Conservation (phyloP, 2,329 filamentous ascomycete species). For the Pseudodiploospora longispora region DNA sequence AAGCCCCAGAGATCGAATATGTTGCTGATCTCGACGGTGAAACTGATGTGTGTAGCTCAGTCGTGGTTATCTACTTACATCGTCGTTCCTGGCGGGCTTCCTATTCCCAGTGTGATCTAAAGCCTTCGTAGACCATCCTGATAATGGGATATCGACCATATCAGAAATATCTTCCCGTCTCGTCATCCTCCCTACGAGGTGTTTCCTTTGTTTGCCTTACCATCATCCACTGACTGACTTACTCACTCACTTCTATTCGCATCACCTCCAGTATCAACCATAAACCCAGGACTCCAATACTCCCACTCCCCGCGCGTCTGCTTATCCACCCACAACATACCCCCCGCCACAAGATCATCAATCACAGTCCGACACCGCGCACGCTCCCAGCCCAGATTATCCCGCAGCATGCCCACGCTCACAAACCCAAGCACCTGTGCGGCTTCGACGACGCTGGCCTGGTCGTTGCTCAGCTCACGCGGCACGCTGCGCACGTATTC, state of each 20-base stretch:
- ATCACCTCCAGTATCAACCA: conserved; percentile 38
- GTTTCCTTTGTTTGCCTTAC: too few species aligned
- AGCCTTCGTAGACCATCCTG: too few species aligned
- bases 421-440: conserved; percentile 86
- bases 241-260: not conserved
- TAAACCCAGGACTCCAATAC: conserved; percentile 84
- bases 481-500: conserved; percentile 88
- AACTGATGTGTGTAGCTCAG: too few species aligned
- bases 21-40: too few species aligned
- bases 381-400: conserved; percentile 79
- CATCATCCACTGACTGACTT: too few species aligned
- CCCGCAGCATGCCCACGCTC: conserved; percentile 77
- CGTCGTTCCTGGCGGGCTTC: too few species aligned
- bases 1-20: too few species aligned
- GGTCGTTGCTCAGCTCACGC: conserved; percentile 90
- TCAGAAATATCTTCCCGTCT: too few species aligned
- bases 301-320: conserved; percentile 73
- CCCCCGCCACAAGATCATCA: conserved; percentile 80
- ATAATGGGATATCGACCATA: too few species aligned
- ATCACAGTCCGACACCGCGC: conserved; percentile 82
- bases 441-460: conserved; percentile 84
- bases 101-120: too few species aligned
- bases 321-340: conserved; percentile 88
- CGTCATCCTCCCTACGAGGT: too few species aligned
- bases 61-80: too few species aligned